These are phyloP conservation scores for Centaurea solstitialis DNA, from an alignment of 129 eudicot genomes.

Conservation along the genomic window DNA sequence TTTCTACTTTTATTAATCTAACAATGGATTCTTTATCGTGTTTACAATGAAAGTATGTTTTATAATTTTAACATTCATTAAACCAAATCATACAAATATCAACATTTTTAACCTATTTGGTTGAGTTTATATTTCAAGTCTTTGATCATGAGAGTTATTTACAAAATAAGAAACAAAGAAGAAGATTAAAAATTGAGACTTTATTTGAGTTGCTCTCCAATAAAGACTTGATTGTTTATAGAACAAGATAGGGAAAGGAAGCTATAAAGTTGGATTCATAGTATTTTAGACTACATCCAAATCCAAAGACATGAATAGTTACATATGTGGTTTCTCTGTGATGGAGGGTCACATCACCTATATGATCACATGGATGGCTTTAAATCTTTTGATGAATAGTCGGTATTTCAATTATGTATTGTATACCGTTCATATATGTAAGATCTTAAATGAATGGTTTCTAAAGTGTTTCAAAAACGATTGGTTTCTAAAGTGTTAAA, in stretches of 20 bases:
- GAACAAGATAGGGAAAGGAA: conserved; percentile 7
- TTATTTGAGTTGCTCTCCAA: not conserved
- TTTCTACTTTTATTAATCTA: not conserved
- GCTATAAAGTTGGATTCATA: conserved; percentile 20
- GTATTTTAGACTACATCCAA: conserved; percentile 29
- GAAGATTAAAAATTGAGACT: conserved; percentile 9
- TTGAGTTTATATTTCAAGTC: not conserved
- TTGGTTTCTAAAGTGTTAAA: not conserved
- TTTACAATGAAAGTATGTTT: not conserved
- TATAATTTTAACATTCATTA: not conserved
- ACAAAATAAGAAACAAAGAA: conserved; percentile 8
- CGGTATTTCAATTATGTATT: not conserved
- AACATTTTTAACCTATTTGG: not conserved
- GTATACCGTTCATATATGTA: not conserved
- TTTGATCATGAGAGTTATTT: conserved; percentile 10
- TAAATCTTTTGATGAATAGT: not conserved
- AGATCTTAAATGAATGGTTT: not conserved
- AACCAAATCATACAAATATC: not conserved
- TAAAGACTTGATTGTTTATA: not conserved
- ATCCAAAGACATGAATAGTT: not conserved
- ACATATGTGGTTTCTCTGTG: conserved; percentile 18
- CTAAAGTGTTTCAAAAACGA: too few relatives aligned
- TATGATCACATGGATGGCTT: conserved; percentile 7
- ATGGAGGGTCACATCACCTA: not conserved
- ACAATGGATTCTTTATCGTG: not conserved